Conservation (phyloP, 192 early-diverging fungal species). For the Linnemannia exigua region DNA sequence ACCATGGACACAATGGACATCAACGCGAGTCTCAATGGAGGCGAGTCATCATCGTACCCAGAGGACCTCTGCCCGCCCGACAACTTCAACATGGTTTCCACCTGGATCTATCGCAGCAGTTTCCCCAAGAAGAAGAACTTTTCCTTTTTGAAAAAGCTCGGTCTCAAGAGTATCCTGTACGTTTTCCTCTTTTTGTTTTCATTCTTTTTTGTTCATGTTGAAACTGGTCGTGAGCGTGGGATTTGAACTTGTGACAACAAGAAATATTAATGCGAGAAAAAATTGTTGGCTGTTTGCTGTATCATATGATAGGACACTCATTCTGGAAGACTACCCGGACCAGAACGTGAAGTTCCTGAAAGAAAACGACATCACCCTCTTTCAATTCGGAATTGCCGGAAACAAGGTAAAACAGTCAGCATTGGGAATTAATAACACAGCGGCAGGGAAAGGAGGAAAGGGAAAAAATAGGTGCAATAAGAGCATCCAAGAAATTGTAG, state of each 20-base stretch:
- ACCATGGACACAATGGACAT: conserved; percentile 43
- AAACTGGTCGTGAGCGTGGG: neutral
- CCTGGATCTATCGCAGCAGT: conserved; percentile 94
- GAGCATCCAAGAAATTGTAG: neutral
- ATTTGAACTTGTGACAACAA: neutral
- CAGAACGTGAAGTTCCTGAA: conserved; percentile 90
- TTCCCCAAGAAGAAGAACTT: conserved; percentile 95
- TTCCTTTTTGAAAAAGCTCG: conserved; percentile 89
- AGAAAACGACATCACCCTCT: conserved; percentile 82
- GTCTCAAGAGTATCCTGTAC: conserved; percentile 90
- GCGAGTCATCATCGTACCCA: conserved; percentile 63
- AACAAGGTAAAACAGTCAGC: conserved; percentile 82
- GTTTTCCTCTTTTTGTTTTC: no score
- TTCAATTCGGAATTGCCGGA: conserved; percentile 91
- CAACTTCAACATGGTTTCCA: conserved; percentile 97
- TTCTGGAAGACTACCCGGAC: conserved; percentile 91
- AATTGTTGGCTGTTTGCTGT: neutral
- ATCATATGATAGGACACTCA: conserved; percentile 77
- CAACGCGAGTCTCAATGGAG: conserved; percentile 11
- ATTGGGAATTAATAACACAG: neutral
- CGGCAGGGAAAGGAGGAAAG: neutral
- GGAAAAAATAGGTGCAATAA: neutral
- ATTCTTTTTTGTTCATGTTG: neutral
- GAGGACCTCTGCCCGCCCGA: conserved; percentile 87
- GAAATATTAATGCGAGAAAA: neutral